Evolutionary conservation across 495 filamentous ascomycete species (phyloP), one percentile per base, ranked within the genome.

Genomic region (Annulohypoxylon moriforme): DNA sequence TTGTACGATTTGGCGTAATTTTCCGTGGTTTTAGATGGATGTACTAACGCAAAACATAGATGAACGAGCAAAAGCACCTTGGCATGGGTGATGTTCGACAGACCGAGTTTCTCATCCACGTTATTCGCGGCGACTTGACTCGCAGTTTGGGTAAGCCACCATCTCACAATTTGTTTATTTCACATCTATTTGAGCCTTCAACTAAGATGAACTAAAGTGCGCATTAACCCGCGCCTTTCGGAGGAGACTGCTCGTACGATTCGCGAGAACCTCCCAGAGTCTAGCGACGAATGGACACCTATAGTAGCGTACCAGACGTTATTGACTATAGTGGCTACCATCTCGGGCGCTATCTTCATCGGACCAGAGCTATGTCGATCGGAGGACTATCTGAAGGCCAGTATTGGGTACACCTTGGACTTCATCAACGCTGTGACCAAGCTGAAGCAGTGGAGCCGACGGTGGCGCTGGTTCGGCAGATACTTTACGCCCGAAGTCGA

Each of bases 331-430:
- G 84, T 91, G 1, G 87, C 87, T 38, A 83, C 82, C 5, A 61
- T 89, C 20, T 89, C 89, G 0, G 85, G 87, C n/a, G 77, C 87
- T 13, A 77, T 87, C 6, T 91, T 91, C 57, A 78, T 90, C 53
- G 89, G 89, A 20, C 69, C 80, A 4, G 80, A 84, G 10, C 68
- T 88, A 44, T 86, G 85, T 68, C 83, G 85, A 1, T 77, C 87
- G 25, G 77, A 84, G 53, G 83, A 87, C 13, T 92, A 90, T 81
- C 75, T 90, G 18, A 73, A 85, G 22, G 79, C 85, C 4, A 85
- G 87, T 1, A 85, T 89, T 69, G 84, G 83, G 34, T 91, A 87
- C 74, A 88, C 89, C 4, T 66, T 88, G 20, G 81, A 88, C 49
- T 64, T 85, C 65, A 71, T 79, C 79, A 57, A 72, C 44, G 79